These are phyloP conservation scores for Sporothrix luriei DNA, from an alignment of 2,329 filamentous ascomycete species.

Conservation along the genomic window DNA sequence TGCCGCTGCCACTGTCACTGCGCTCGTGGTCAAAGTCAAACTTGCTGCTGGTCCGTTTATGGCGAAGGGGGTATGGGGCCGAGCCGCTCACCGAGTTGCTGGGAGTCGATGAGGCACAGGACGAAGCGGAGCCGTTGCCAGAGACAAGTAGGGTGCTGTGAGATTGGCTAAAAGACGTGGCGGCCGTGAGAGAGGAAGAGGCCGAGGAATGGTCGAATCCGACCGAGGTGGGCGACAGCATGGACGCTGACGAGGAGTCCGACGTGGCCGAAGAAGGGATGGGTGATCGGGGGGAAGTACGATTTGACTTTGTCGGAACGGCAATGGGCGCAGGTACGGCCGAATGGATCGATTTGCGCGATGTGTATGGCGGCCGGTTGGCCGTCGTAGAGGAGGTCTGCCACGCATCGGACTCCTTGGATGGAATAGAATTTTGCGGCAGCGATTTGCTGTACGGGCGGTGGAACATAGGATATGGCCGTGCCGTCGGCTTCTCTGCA, in stretches of 20 bases:
- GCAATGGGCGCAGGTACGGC: background rate
- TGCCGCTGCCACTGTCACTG: background rate
- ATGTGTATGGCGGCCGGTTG: constrained; percentile 23
- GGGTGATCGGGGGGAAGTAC: background rate
- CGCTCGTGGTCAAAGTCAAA: constrained; percentile 17
- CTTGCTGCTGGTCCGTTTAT: constrained; percentile 4
- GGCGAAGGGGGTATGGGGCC: background rate
- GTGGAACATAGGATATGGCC: constrained; percentile 31
- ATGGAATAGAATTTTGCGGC: background rate
- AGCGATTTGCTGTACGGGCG: constrained; percentile 30
- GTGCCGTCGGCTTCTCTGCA: constrained; percentile 8
- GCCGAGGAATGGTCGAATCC: constrained; percentile 16
- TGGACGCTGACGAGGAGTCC: constrained; percentile 18
- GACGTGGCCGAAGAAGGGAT: constrained; percentile 14
- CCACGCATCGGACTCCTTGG: background rate
- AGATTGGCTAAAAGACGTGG: constrained; percentile 20
- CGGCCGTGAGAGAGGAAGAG: constrained; percentile 23
- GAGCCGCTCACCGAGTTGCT: background rate
- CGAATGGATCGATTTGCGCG: constrained; percentile 30
- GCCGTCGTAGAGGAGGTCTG: background rate
- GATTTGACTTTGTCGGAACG: background rate
- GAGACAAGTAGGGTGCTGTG: constrained; percentile 12
- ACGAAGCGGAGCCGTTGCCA: constrained; percentile 27
- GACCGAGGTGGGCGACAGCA: constrained; percentile 28
- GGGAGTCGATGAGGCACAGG: constrained; percentile 15